Evolutionary conservation across 2,329 filamentous ascomycete species (phyloP), one percentile per base, ranked within the genome.

Genomic region (Hyphodiscus sp.): DNA sequence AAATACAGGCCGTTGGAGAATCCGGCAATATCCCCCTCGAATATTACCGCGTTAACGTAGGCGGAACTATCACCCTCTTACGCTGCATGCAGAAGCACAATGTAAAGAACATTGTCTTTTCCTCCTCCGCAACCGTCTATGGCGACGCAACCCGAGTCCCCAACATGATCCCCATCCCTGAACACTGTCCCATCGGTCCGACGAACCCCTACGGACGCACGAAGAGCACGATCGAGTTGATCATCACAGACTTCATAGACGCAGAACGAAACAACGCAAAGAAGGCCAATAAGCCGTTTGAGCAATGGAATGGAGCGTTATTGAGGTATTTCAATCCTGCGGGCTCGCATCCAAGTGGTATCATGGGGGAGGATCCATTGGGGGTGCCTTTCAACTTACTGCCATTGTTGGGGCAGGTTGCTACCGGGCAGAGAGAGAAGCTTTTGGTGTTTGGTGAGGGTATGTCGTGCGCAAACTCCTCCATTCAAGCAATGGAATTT

Each of bases 131-230:
- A 33, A 99, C 95, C 63, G 94, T 99, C 62, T 99, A 99, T 72
- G 94, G 94, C 69, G 95, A 99, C 73, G 94, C 92, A 51, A 97
- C 94, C 45, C 88, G 91, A 69, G 89, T 96, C 75, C 85, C 87
- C 63, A 87, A 95, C 79, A 99, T 99, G 94, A 99, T 99, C 62
- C 94, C 94, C 60, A 99, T 99, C 68, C 94, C 94, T 49, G 94
- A 99, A 76, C 79, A 89, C 73, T 99, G 94, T 80, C 94, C 95
- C 56, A 89, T 95, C 59, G 92, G 91, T 49, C 90, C 94, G 15
- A 99, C 94, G 63, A 99, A 97, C 79, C 91, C 92, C 23, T 99
- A 99, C 74, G 95, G 94, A 59, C 90, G 90, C 73, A 99, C 94
- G 61, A 99, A 99, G 78, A 86, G 89, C 67, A 88, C 86, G 63